Conservation (phyloP, 2,329 filamentous ascomycete species). For the Beauveria brongniartii region DNA sequence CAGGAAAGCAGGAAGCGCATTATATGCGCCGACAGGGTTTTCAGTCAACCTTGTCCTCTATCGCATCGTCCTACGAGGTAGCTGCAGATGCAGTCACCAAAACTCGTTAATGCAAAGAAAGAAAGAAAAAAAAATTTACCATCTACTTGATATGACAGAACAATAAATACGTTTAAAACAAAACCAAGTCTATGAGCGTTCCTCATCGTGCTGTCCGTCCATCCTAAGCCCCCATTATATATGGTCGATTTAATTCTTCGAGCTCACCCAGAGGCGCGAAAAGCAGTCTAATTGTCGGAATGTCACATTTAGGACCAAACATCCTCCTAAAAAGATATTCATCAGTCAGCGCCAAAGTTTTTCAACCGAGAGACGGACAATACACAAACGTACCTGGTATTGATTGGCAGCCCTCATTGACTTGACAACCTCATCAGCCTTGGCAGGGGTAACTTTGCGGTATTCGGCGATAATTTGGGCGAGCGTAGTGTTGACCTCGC, state of each 20-base stretch:
- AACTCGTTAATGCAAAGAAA: not conserved
- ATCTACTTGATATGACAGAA: constrained; percentile 6
- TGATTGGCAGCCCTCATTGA: constrained; percentile 90
- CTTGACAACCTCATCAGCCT: constrained; percentile 95
- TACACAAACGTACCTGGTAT: constrained; percentile 65
- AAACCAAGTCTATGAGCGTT: constrained; percentile 4
- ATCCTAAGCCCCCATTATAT: constrained; percentile 1
- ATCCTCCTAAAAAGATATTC: constrained; percentile 48
- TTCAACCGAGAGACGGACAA: not conserved
- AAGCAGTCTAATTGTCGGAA: not conserved
- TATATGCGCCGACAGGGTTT: too few relatives aligned
- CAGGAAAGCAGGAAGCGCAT: too few relatives aligned
- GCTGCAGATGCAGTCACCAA: not conserved
- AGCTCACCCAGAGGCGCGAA: not conserved
- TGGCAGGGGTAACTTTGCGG: constrained; percentile 71
- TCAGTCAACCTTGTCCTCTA: too few relatives aligned
- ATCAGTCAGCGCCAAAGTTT: not conserved
- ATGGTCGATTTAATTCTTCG: constrained; percentile 1
- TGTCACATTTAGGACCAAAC: constrained; percentile 54
- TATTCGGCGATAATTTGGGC: constrained; percentile 80
- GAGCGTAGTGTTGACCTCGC: constrained; percentile 83
- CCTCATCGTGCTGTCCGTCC: not conserved
- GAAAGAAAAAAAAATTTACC: not conserved
- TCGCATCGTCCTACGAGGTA: not conserved
- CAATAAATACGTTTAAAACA: not conserved